Conservation (phyloP, 2,329 filamentous ascomycete species). For the Coniosporium tulheliwenetii region DNA sequence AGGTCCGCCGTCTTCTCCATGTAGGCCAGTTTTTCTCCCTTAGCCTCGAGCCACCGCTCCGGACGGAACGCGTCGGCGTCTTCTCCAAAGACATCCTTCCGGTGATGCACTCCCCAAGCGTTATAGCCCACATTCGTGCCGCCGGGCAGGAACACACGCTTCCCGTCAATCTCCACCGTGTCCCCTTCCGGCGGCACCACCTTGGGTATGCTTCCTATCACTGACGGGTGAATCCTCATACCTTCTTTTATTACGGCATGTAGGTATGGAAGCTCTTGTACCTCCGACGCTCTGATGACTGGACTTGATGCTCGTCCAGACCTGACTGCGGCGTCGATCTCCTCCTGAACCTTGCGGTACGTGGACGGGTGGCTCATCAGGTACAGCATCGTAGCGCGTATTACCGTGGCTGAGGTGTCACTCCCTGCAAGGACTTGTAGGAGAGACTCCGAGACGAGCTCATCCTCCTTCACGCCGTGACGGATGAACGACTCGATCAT, state of each 20-base stretch:
- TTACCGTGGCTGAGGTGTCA: not conserved
- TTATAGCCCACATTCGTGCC: slow-evolving; percentile 31
- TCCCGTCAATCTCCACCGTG: slow-evolving; percentile 5
- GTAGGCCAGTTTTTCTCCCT: slow-evolving; percentile 15
- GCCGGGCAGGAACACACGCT: slow-evolving; percentile 24
- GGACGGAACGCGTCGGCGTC: slow-evolving; percentile 30
- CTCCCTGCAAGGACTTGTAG: no score
- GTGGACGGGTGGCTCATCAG: no score
- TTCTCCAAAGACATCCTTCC: slow-evolving; percentile 20
- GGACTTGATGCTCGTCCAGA: no score
- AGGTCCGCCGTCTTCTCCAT: slow-evolving; percentile 27
- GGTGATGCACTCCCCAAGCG: slow-evolving; percentile 24
- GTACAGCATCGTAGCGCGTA: no score
- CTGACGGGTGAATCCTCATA: slow-evolving; percentile 12
- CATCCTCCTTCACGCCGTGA: slow-evolving; percentile 8
- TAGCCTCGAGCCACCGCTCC: slow-evolving; percentile 32
- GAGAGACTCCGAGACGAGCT: no score
- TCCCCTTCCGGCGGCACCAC: slow-evolving; percentile 5
- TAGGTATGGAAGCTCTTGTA: slow-evolving; percentile 13
- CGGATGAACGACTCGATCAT: slow-evolving; percentile 1
- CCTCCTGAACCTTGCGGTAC: no score
- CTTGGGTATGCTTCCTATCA: slow-evolving; percentile 7
- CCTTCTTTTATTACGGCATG: slow-evolving; percentile 15
- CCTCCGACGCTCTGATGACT: slow-evolving; percentile 2
- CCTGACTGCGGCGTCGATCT: no score